Evolutionary conservation across 192 early-diverging fungal genomes (phyloP).

Genomic region (Coemansia sp.): DNA sequence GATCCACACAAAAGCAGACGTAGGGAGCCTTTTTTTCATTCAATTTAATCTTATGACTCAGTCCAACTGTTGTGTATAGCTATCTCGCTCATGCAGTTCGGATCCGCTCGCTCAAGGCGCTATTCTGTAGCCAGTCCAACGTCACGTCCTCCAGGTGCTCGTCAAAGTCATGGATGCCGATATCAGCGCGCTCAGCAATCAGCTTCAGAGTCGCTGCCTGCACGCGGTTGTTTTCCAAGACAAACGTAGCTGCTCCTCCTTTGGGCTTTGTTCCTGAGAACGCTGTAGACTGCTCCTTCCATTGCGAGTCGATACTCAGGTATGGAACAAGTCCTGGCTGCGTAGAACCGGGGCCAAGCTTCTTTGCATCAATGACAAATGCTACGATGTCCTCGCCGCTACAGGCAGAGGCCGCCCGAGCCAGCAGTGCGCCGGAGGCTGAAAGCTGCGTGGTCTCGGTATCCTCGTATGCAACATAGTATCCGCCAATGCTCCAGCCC

Average conservation of each 20-base stretch:
- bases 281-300: constrained; percentile 39
- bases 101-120: constrained; percentile 35
- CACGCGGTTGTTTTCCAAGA: constrained; percentile 48
- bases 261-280: constrained; percentile 24
- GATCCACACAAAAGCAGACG: background rate
- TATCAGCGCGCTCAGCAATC: constrained; percentile 37
- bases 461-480: constrained; percentile 51
- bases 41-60: background rate
- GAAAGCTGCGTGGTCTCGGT: constrained; percentile 32
- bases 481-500: constrained; percentile 30
- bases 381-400: constrained; percentile 24
- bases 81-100: constrained; percentile 19
- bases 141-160: constrained; percentile 50
- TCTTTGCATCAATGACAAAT: constrained; percentile 46
- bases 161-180: constrained; percentile 52
- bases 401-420: constrained; percentile 20
- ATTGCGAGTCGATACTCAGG: constrained; percentile 28
- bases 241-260: constrained; percentile 19
- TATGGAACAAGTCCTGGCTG: constrained; percentile 28
- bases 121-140: constrained; percentile 53
- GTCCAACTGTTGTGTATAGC: background rate
- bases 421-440: constrained; percentile 33
- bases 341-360: constrained; percentile 20
- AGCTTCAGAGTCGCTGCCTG: constrained; percentile 34
- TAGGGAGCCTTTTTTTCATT: background rate